Evolutionary conservation across 805 yeast species (phyloP), one percentile per base, ranked within the genome.

Genomic region (Brettanomyces bruxellensis): DNA sequence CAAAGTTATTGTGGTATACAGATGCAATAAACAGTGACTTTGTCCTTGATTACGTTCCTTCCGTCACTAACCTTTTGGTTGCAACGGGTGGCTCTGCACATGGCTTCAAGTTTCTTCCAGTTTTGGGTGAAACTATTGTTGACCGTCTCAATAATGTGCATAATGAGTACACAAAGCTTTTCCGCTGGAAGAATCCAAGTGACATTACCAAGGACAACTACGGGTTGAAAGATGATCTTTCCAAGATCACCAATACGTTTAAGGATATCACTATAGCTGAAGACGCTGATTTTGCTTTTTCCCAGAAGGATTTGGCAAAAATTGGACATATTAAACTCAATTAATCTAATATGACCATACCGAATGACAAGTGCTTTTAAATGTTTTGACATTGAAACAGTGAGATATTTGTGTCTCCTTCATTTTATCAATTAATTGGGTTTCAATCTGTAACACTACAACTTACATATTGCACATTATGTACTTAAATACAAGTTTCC

Each of bases 81-180:
- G 51, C 54, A 2, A 46, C 55, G 25, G 61, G 60, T 35, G 61
- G 56, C 32, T 54, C 58, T 3, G 49, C 51, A 4, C 60, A 57
- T 49, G 60, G 46, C 3, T 55, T 57, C 32, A 57, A 57, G 39
- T 54, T 56, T 38, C 46, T 56, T 23, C 59, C 59, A 12, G 52
- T 53, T 13, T 25, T 49, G 14, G 59, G 59, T 9, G 47, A 48
- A 38, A 46, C 45, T 22, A 45, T 54, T 12, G 55, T 56, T 28
- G 45, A 49, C 35, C 35, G 45, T 12, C 30, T 55, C 23, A 40
- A 48, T 38, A 52, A 47, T 13, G 13, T 35, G 11, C 14, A 9
- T 3, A 47, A 49, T 34, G 46, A 38, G 9, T 53, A 48, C 32
- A 54, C 57, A 5, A 45, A 51, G 18, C 9, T 44, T 5, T 54